These are phyloP conservation scores for Suillus paluster DNA, from an alignment of 768 basidiomycete species.

Conservation along the genomic window DNA sequence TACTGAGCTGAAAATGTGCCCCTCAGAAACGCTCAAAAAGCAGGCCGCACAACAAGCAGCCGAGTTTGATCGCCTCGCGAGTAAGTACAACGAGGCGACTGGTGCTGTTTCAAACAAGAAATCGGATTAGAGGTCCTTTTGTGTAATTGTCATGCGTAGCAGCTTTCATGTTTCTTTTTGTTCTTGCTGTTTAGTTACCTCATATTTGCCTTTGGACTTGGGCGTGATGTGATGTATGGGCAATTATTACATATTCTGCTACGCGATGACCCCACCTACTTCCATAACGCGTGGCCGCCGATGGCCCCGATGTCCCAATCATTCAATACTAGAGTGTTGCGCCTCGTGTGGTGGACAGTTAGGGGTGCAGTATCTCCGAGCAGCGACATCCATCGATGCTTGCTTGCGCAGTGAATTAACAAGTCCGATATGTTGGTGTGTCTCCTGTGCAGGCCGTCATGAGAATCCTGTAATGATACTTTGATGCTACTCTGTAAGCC, in stretches of 20 bases:
- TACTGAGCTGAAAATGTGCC: not conserved
- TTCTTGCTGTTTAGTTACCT: not conserved
- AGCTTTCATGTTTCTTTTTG: not conserved
- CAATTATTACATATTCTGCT: not conserved
- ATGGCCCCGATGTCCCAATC: too few relatives aligned
- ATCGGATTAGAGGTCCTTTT: slow-evolving; percentile 47
- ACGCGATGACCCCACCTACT: too few relatives aligned
- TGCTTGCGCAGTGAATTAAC: too few relatives aligned
- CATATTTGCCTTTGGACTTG: not conserved
- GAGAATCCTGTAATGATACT: too few relatives aligned
- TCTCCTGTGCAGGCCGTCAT: too few relatives aligned
- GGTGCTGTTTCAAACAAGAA: slow-evolving; percentile 68
- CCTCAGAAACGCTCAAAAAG: slow-evolving; percentile 75
- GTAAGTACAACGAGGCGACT: slow-evolving; percentile 72
- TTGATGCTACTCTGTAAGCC: not conserved
- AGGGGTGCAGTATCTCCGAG: too few relatives aligned
- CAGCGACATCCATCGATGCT: too few relatives aligned
- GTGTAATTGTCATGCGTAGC: not conserved
- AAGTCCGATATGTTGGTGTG: too few relatives aligned
- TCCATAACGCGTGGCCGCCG: too few relatives aligned
- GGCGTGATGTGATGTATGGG: not conserved
- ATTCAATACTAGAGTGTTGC: too few relatives aligned
- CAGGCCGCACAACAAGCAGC: slow-evolving; percentile 78
- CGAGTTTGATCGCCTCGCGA: slow-evolving; percentile 84
- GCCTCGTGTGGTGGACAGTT: too few relatives aligned